Evolutionary conservation across 768 basidiomycete species (phyloP).

Genomic region (Boletus insuetus): DNA sequence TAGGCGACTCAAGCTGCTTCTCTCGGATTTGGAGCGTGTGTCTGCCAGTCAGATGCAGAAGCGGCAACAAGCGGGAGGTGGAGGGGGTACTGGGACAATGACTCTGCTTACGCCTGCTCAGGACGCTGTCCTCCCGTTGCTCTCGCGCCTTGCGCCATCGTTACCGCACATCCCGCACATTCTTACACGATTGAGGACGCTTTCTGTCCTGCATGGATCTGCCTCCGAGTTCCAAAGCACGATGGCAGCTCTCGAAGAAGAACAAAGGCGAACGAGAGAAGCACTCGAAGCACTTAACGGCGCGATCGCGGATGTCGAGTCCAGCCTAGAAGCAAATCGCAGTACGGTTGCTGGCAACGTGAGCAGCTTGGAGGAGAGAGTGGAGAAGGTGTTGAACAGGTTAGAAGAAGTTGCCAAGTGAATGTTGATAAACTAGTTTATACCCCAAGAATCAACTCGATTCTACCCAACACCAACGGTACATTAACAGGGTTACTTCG

Average conservation of each 20-base stretch:
- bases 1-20: conserved; percentile 85
- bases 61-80: conserved; percentile 18
- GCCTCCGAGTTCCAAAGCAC: conserved; percentile 75
- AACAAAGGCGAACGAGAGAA: conserved; percentile 63
- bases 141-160: conserved; percentile 67
- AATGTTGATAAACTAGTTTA: not conserved
- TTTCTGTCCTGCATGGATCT: conserved; percentile 77
- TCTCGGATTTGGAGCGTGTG: conserved; percentile 88
- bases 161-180: conserved; percentile 88
- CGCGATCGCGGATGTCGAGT: conserved; percentile 71
- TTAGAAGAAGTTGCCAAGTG: conserved; percentile 36
- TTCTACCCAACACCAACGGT: not conserved
- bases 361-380: conserved; percentile 59
- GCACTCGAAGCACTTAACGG: conserved; percentile 63
- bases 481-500: not conserved
- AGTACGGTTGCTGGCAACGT: conserved; percentile 72
- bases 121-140: conserved; percentile 66
- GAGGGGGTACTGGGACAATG: conserved; percentile 12
- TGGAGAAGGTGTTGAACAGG: conserved; percentile 45
- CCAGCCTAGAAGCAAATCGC: conserved; percentile 73
- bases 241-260: conserved; percentile 64
- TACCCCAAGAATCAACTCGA: not conserved
- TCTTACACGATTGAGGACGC: conserved; percentile 80
- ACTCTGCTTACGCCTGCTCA: conserved; percentile 34
- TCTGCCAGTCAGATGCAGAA: conserved; percentile 39